These are phyloP conservation scores for Parascedosporium putredinis DNA, from an alignment of 2,329 filamentous ascomycete genomes.

Conservation along the genomic window DNA sequence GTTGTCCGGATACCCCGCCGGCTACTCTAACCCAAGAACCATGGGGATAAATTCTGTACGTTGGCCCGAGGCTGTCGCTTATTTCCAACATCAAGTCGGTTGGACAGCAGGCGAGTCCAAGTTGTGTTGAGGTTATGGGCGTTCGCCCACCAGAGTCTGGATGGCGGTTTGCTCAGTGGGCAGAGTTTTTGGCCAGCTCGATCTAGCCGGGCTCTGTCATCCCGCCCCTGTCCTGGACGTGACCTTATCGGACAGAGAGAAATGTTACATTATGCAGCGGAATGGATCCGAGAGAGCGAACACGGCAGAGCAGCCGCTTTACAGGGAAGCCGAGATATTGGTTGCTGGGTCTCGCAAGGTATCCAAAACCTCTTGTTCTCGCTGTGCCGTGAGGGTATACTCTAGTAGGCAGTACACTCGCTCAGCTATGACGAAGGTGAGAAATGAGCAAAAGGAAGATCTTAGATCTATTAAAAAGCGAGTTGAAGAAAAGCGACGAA, in stretches of 20 bases:
- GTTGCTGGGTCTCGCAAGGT: neutral
- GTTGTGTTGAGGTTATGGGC: no score
- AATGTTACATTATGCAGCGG: conserved; percentile 3
- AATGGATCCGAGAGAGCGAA: conserved; percentile 4
- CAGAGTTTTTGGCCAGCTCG: neutral
- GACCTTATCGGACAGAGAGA: no score
- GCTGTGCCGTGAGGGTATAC: neutral
- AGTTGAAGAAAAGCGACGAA: no score
- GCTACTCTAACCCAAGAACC: no score
- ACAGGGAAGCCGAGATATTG: neutral
- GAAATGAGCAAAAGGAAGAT: neutral
- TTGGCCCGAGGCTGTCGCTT: neutral
- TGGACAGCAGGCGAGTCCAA: no score
- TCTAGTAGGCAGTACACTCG: neutral
- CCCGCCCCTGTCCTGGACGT: no score
- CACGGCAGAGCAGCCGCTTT: neutral
- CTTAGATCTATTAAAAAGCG: no score
- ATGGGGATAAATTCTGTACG: neutral
- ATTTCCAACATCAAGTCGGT: neutral
- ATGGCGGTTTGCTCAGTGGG: no score
- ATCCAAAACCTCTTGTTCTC: neutral
- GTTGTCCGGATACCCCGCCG: no score
- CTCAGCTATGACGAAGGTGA: neutral
- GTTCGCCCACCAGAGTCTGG: no score
- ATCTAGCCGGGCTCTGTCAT: neutral